These are phyloP conservation scores for Mycosarcoma maydis DNA, from an alignment of 1,284 basidiomycete species.

Conservation along the genomic window DNA sequence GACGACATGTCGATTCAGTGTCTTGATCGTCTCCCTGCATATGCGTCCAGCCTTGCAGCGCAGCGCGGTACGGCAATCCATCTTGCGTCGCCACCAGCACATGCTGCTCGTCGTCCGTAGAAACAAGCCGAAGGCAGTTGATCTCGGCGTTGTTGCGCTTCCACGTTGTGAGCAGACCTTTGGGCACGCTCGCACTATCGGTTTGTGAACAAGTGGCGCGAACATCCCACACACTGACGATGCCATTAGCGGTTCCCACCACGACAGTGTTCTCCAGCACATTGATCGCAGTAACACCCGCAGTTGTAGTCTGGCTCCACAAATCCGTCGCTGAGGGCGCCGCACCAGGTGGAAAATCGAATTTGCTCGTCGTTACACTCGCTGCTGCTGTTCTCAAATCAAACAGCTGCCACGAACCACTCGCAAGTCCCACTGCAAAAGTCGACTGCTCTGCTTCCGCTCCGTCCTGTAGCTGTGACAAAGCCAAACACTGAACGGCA, in stretches of 20 bases:
- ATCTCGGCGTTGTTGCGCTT: constrained; percentile 31
- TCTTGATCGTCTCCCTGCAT: not conserved
- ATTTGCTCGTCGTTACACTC: constrained; percentile 69
- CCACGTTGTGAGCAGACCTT: constrained; percentile 29
- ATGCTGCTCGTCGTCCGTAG: not conserved
- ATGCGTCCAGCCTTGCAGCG: not conserved
- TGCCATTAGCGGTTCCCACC: constrained; percentile 75
- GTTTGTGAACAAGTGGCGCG: constrained; percentile 66
- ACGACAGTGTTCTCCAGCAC: constrained; percentile 70
- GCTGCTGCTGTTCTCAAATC: constrained; percentile 72
- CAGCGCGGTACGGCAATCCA: constrained; percentile 50
- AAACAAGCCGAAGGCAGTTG: constrained; percentile 4
- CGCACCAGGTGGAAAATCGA: constrained; percentile 50
- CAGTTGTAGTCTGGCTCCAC: constrained; percentile 71
- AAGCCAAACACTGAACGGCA: constrained; percentile 70
- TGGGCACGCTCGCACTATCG: not conserved
- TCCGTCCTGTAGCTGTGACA: constrained; percentile 17
- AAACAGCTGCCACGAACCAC: constrained; percentile 73
- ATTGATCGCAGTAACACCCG: constrained; percentile 48
- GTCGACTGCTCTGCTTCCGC: constrained; percentile 19
- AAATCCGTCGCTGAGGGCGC: constrained; percentile 69
- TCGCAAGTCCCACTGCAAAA: constrained; percentile 71
- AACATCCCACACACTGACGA: constrained; percentile 74
- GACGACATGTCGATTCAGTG: constrained; percentile 1
- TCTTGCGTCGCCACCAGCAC: constrained; percentile 51